Conservation (phyloP, 257 asterid species). For the Fraxinus anomala region DNA sequence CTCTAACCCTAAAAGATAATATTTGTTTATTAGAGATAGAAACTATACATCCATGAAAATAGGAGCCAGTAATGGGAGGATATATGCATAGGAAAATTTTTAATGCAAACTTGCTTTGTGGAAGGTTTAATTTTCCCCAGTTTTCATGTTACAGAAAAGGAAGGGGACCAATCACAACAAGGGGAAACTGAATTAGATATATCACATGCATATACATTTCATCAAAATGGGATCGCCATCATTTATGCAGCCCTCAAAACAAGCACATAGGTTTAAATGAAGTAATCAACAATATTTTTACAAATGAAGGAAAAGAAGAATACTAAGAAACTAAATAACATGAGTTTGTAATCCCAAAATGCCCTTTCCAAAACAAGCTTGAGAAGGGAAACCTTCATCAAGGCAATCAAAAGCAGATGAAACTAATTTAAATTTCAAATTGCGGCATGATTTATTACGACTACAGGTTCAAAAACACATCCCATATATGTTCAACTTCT, state of each 20-base stretch:
- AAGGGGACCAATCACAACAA: background rate
- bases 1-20: slow-evolving; percentile 71
- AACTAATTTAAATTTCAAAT: background rate
- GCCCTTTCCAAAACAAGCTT: background rate
- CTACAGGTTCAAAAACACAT: background rate
- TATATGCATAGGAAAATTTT: background rate
- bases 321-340: background rate
- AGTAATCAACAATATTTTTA: slow-evolving; percentile 5
- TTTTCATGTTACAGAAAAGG: background rate
- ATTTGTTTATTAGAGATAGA: slow-evolving; percentile 23
- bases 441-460: background rate
- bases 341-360: background rate
- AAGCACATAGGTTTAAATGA: background rate
- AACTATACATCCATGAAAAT: background rate
- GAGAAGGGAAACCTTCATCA: slow-evolving; percentile 14
- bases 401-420: background rate
- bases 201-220: background rate
- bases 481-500: background rate
- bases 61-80: background rate
- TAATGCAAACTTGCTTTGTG: background rate
- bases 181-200: slow-evolving; percentile 6
- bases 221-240: slow-evolving; percentile 19
- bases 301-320: background rate
- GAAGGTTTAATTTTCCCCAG: background rate
- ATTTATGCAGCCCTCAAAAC: slow-evolving; percentile 9